These are phyloP conservation scores for Pythium angustatum DNA, from an alignment of 352 stramenopile genomes.

Conservation along the genomic window DNA sequence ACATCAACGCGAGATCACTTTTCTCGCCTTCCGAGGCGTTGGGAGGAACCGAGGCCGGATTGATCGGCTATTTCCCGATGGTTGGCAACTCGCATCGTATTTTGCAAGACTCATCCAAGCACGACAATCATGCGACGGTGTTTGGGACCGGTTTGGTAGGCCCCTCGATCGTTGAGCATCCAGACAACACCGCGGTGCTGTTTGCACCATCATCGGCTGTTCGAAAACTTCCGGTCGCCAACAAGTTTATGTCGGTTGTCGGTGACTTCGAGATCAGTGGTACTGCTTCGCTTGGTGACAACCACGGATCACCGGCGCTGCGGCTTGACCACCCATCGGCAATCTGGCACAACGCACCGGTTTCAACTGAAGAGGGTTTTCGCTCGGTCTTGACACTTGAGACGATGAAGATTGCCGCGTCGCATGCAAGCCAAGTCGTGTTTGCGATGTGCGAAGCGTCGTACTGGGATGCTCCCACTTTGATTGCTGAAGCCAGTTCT, in stretches of 20 bases:
- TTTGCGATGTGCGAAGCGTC: slow-evolving; percentile 69
- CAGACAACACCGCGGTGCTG: not conserved
- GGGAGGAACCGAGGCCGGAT: slow-evolving; percentile 42
- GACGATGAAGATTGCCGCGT: not conserved
- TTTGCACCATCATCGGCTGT: slow-evolving; percentile 15
- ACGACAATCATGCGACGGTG: slow-evolving; percentile 76
- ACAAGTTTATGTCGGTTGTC: slow-evolving; percentile 23
- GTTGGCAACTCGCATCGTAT: slow-evolving; percentile 61
- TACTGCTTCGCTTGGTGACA: slow-evolving; percentile 6
- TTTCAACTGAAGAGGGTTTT: slow-evolving; percentile 53
- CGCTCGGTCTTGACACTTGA: slow-evolving; percentile 45
- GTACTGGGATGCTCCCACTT: slow-evolving; percentile 65
- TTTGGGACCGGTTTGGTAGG: slow-evolving; percentile 21
- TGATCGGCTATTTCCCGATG: slow-evolving; percentile 80
- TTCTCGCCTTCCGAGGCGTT: slow-evolving; percentile 26
- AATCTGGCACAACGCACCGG: slow-evolving; percentile 47
- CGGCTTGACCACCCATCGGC: slow-evolving; percentile 20
- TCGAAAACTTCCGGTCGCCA: slow-evolving; percentile 18
- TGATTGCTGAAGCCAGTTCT: slow-evolving; percentile 42
- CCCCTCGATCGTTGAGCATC: not conserved
- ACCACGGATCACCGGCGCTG: slow-evolving; percentile 31
- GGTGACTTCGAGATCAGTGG: slow-evolving; percentile 30
- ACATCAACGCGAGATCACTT: slow-evolving; percentile 10
- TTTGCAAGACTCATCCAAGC: slow-evolving; percentile 63
- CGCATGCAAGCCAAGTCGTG: slow-evolving; percentile 30